Evolutionary conservation across 768 basidiomycete species (phyloP), one percentile per base, ranked within the genome.

Genomic region (Coprinopsis cinerea): DNA sequence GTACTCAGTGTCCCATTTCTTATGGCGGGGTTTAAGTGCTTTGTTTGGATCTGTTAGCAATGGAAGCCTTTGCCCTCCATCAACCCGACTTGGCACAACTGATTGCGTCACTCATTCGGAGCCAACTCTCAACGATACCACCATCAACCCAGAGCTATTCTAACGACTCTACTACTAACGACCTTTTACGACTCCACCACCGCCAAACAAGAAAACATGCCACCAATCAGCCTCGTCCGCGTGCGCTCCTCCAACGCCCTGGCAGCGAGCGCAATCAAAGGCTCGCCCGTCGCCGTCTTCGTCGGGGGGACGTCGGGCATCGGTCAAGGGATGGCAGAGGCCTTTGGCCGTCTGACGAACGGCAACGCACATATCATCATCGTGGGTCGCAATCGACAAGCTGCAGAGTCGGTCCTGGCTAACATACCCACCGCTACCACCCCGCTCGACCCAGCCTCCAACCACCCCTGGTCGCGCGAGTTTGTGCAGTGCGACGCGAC

Each of bases 401-500:
- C 74, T 20, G 75, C 72, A 1, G 64, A 74, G 34, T 35, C 55
- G 15, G 63, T 71, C 58, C 61, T 75, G 55, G 60, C 65, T 0
- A 50, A 48, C 14, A 55, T 74, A 52, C 72, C 73, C 25, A 61
- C 60, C 45, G 60, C 65, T 20, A 53, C 54, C 6, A 49, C 35
- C 24, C 39, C 48, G 53, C n/a, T 51, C 49, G 52, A 32, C 9
- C 7, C 7, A 15, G 30, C 30, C 9, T 15, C 15, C 30, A 32
- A 32, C 15, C n/a, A n/a, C n/a, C n/a, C 30, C n/a, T 34, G 30
- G 30, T 34, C 30, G n/a, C 54, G 45, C 52, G 71, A 74, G 52
- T 78, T 78, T 57, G 64, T 76, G 24, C 58, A 67, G 49, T 74
- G 73, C 61, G 76, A 78, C 52, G 67, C 64, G 17, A 64, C 68